These are phyloP conservation scores for Alternaria sp. DNA, from an alignment of 2,329 filamentous ascomycete species.

Conservation along the genomic window DNA sequence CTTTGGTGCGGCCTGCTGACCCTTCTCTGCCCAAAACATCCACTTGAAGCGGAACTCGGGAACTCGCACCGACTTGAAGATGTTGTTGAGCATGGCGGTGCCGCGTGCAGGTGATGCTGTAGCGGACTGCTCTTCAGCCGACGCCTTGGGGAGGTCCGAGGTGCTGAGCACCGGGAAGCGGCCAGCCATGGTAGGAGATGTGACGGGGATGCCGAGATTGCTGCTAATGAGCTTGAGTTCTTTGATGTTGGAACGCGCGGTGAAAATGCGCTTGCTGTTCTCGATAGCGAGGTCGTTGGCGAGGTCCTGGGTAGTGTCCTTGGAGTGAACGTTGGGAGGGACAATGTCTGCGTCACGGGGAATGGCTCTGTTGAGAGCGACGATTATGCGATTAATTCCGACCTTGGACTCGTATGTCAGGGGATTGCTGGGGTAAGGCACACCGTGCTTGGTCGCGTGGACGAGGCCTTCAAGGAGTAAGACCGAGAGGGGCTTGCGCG, in stretches of 20 bases:
- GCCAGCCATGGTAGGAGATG: constrained; percentile 34
- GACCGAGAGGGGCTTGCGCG: constrained; percentile 14
- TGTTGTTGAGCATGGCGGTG: constrained; percentile 71
- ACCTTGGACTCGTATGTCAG: constrained; percentile 24
- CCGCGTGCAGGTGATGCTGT: constrained; percentile 76
- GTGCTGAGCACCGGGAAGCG: constrained; percentile 49
- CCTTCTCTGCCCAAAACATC: constrained; percentile 62
- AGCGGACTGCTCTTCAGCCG: constrained; percentile 66
- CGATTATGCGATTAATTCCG: constrained; percentile 26
- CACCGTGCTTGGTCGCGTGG: constrained; percentile 20
- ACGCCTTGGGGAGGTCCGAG: constrained; percentile 64
- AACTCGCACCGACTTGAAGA: constrained; percentile 57
- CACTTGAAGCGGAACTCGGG: constrained; percentile 61
- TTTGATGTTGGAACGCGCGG: constrained; percentile 18
- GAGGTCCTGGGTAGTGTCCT: constrained; percentile 20
- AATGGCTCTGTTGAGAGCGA: constrained; percentile 24
- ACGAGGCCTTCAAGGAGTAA: constrained; percentile 30
- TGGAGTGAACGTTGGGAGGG: background rate
- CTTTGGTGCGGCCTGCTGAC: constrained; percentile 38
- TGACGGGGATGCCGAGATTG: constrained; percentile 1
- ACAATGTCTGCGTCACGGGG: constrained; percentile 1
- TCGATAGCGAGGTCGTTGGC: constrained; percentile 32
- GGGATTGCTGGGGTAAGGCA: constrained; percentile 19
- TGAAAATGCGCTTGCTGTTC: constrained; percentile 32
- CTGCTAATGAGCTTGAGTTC: constrained; percentile 8